These are phyloP conservation scores for Penicillium subrubescens DNA, from an alignment of 495 filamentous ascomycete species.

Conservation along the genomic window DNA sequence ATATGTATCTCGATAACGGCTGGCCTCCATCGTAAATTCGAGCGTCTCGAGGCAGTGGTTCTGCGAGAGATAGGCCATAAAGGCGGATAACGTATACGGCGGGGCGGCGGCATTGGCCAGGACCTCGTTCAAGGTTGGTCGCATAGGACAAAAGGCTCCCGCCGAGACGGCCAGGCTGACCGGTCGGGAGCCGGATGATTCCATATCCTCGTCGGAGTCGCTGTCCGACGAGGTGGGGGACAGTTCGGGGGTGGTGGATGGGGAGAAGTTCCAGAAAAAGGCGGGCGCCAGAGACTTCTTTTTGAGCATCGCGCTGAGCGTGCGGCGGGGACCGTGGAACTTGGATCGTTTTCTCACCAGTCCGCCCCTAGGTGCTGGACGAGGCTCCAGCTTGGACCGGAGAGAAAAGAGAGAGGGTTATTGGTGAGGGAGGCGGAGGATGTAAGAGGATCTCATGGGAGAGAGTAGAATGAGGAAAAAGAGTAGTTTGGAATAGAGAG, in stretches of 20 bases:
- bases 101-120: slow-evolving; percentile 82
- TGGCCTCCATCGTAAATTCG: slow-evolving; percentile 95
- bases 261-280: slow-evolving; percentile 45
- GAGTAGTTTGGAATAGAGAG: neutral
- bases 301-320: slow-evolving; percentile 52
- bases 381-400: slow-evolving; percentile 27
- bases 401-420: slow-evolving; percentile 12
- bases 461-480: neutral
- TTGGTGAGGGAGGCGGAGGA: slow-evolving; percentile 4
- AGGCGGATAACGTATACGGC: slow-evolving; percentile 90
- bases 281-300: slow-evolving; percentile 48
- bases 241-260: slow-evolving; percentile 46
- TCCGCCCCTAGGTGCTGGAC: slow-evolving; percentile 25
- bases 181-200: slow-evolving; percentile 56
- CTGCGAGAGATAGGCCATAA: slow-evolving; percentile 96
- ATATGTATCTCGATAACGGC: slow-evolving; percentile 82
- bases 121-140: slow-evolving; percentile 84
- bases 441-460: slow-evolving; percentile 1
- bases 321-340: slow-evolving; percentile 33
- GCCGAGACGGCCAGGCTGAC: slow-evolving; percentile 62
- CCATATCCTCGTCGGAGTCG: slow-evolving; percentile 61
- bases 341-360: slow-evolving; percentile 29
- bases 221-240: slow-evolving; percentile 48
- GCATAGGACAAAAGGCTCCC: slow-evolving; percentile 68
- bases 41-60: slow-evolving; percentile 97